Evolutionary conservation across 1,284 basidiomycete genomes (phyloP).

Genomic region (Neolentinus lepideus): DNA sequence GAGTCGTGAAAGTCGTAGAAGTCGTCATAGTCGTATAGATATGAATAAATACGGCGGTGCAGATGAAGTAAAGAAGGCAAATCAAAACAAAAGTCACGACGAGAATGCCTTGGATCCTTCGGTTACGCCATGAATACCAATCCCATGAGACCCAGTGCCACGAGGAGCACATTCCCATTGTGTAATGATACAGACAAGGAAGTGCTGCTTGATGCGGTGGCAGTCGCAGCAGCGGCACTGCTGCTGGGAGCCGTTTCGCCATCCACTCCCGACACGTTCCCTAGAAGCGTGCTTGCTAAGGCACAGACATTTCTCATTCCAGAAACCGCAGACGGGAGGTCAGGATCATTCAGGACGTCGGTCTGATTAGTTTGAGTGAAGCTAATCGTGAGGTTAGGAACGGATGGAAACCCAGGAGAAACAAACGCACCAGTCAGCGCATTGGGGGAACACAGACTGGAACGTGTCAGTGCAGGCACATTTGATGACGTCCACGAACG

Average conservation of each 20-base stretch:
- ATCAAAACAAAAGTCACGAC: too few species aligned
- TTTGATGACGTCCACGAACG: conserved; percentile 56
- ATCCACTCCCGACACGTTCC: conserved; percentile 39
- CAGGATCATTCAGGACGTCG: conserved; percentile 34
- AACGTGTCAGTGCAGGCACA: conserved; percentile 66
- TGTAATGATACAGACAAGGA: neutral
- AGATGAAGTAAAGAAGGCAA: too few species aligned
- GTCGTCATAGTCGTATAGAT: too few species aligned
- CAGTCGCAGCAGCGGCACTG: conserved; percentile 7
- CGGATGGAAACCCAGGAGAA: neutral
- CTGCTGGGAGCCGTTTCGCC: conserved; percentile 32
- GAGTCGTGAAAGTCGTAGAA: too few species aligned
- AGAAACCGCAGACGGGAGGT: conserved; percentile 38
- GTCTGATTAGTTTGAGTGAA: conserved; percentile 55
- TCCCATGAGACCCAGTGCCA: too few species aligned
- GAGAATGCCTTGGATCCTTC: too few species aligned
- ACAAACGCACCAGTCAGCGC: conserved; percentile 53
- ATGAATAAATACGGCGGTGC: too few species aligned
- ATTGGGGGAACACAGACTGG: conserved; percentile 59
- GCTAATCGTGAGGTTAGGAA: conserved; percentile 21
- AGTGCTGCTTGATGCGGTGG: neutral
- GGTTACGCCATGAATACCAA: too few species aligned
- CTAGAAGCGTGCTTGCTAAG: conserved; percentile 41
- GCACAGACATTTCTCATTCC: conserved; percentile 49
- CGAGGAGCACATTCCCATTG: too few species aligned